Percentiles rank a stretch among this genome's conserved stretches.
These are phyloP conservation scores for Rhododendron ovatum DNA, from an alignment of 148 eudicot genomes.

Conservation along the genomic window DNA sequence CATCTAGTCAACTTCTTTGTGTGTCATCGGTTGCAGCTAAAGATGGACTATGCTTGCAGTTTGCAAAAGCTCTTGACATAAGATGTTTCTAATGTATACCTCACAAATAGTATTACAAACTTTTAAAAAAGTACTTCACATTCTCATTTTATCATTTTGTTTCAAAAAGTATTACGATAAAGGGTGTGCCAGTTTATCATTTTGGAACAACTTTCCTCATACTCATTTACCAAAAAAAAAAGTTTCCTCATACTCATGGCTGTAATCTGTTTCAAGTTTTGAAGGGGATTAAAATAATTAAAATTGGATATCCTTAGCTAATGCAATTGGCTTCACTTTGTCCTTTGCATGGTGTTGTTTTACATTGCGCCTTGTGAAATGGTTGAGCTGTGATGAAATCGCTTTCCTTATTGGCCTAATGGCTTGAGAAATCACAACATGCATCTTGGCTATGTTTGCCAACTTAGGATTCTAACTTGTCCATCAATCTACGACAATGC, in stretches of 20 bases:
- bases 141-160: neutral
- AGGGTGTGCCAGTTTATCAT: neutral
- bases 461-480: neutral
- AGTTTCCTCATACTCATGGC: neutral
- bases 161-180: neutral
- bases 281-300: neutral
- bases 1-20: neutral
- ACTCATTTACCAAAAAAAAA: neutral
- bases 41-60: neutral
- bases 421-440: neutral
- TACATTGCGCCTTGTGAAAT: neutral
- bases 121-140: neutral
- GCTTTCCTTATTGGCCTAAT: neutral
- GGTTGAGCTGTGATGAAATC: neutral
- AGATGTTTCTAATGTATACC: neutral
- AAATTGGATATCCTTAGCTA: neutral
- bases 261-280: neutral
- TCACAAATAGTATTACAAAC: neutral
- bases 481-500: neutral
- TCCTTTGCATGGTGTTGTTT: neutral
- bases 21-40: neutral
- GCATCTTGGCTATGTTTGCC: neutral
- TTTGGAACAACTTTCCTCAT: neutral
- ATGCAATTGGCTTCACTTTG: neutral
- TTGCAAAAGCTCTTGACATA: neutral